phyloP scores from a whole-genome alignment of 1,139 yeast genomes.

The Kurtzmaniella quercitrusa region DNA sequence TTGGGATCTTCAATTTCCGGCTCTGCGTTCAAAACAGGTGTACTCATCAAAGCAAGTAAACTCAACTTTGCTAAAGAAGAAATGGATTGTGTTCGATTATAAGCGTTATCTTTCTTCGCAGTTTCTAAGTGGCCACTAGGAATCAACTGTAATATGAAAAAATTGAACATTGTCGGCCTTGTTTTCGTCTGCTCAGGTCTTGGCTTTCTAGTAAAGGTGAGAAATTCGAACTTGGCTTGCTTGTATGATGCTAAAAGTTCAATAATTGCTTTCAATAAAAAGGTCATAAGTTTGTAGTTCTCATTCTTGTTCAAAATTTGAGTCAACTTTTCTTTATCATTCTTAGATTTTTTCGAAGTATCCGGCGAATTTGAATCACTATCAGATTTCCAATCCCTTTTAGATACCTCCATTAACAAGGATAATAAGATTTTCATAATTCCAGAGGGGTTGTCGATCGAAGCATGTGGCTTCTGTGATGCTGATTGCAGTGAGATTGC shows the following conservation, averaged over 20 bases:
- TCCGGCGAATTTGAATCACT: not conserved
- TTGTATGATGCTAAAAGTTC: constrained; percentile 79
- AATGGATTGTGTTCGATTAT: constrained; percentile 28
- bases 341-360: constrained; percentile 16
- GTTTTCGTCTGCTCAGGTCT: constrained; percentile 40
- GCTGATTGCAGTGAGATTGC: not conserved
- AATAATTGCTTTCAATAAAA: constrained; percentile 60
- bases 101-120: constrained; percentile 6
- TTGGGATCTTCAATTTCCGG: not conserved
- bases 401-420: constrained; percentile 58
- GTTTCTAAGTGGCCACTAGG: constrained; percentile 45
- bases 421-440: constrained; percentile 57
- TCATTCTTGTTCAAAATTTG: constrained; percentile 18
- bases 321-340: constrained; percentile 7
- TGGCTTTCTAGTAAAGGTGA: constrained; percentile 66
- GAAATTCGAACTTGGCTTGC: constrained; percentile 75
- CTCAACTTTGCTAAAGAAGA: constrained; percentile 50
- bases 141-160: constrained; percentile 71
- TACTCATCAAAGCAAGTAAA: constrained; percentile 58
- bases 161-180: constrained; percentile 71
- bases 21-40: constrained; percentile 32
- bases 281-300: constrained; percentile 62
- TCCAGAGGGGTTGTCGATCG: constrained; percentile 38
- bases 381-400: constrained; percentile 45
- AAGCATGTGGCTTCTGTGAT: not conserved